Conservation (phyloP, 1,284 basidiomycete genomes). For the Wolfiporia cocos region DNA sequence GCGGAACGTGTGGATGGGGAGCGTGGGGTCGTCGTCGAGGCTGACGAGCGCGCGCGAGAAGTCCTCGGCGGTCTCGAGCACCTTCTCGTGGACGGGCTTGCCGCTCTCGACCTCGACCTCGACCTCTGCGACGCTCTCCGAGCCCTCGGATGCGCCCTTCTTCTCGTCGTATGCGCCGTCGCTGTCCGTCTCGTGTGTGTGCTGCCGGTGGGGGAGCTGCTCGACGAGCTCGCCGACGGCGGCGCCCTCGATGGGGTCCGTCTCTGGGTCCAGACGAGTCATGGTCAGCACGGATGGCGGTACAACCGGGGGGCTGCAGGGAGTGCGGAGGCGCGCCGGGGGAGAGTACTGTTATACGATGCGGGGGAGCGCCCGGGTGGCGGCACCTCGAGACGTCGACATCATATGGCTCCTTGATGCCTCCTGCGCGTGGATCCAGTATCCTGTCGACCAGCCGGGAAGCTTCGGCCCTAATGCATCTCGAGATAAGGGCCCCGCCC, state of each 20-base stretch:
- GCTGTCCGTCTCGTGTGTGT: background rate
- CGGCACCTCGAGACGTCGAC: too few species aligned
- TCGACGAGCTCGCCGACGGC: background rate
- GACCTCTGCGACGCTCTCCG: conserved; percentile 1
- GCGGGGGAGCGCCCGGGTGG: too few species aligned
- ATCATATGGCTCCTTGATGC: too few species aligned
- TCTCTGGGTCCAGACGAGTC: background rate
- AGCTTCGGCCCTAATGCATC: too few species aligned
- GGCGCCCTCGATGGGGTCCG: background rate
- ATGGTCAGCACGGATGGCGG: too few species aligned
- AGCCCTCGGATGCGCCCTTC: background rate
- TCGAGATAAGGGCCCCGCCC: too few species aligned
- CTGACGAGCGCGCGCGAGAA: conserved; percentile 46
- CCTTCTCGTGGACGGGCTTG: conserved; percentile 30
- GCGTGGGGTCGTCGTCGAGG: conserved; percentile 51
- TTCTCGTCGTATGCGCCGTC: background rate
- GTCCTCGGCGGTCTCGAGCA: conserved; percentile 41
- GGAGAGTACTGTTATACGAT: too few species aligned
- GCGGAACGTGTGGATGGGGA: conserved; percentile 44
- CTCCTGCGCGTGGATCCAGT: too few species aligned
- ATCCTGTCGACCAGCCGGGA: too few species aligned
- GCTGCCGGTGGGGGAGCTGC: conserved; percentile 1
- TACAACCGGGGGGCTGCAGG: background rate
- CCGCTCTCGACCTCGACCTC: conserved; percentile 2
- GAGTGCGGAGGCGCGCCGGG: background rate